Percentiles rank a stretch among this genome's conserved stretches.
phyloP scores from a whole-genome alignment of 257 asterid genomes.

The Pogostemon cablin region DNA sequence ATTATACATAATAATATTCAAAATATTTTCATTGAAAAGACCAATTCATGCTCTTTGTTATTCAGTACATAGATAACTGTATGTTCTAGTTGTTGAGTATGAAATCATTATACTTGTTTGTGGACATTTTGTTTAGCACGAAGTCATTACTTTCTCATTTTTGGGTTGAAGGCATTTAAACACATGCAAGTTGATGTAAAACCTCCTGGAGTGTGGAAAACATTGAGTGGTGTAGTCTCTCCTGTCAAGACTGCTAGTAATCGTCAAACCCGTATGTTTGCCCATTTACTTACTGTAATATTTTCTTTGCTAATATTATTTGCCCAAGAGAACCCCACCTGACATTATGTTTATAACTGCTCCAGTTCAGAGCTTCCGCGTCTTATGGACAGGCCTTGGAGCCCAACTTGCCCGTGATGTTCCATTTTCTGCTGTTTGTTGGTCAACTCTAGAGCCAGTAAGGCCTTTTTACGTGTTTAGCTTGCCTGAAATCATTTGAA shows the following conservation, averaged over 20 bases:
- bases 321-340: neutral
- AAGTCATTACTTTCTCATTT: neutral
- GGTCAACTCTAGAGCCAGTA: constrained; percentile 92
- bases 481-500: neutral
- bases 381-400: constrained; percentile 89
- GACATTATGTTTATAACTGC: constrained; percentile 5
- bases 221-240: constrained; percentile 62
- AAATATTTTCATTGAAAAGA: neutral
- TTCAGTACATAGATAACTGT: neutral
- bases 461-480: constrained; percentile 25
- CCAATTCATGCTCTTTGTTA: neutral
- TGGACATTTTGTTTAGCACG: too few relatives aligned
- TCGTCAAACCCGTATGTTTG: constrained; percentile 53
- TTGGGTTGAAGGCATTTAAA: constrained; percentile 62
- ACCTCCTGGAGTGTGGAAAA: constrained; percentile 84
- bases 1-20: neutral
- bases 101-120: neutral
- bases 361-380: constrained; percentile 65
- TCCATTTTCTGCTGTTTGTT: constrained; percentile 91
- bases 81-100: neutral
- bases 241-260: constrained; percentile 50
- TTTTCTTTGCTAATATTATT: neutral
- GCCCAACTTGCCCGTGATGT: constrained; percentile 94
- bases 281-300: constrained; percentile 2
- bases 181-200: constrained; percentile 55